Evolutionary conservation across 1,139 yeast genomes (phyloP), one percentile per base, ranked within the genome.

Genomic region (Kodamaea ohmeri): DNA sequence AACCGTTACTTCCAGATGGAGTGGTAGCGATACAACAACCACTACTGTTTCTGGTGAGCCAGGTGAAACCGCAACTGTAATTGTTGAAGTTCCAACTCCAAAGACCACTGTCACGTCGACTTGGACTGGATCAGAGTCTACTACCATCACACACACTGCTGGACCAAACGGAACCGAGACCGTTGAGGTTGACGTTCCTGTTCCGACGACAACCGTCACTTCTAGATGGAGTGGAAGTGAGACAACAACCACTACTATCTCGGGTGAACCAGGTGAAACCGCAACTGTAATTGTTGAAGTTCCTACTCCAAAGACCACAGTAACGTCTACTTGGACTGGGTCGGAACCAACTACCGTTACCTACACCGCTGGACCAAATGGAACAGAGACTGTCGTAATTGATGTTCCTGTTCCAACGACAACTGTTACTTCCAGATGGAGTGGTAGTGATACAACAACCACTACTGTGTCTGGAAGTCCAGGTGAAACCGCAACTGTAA

Each of bases 241-340:
- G 22, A 20, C 22, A 6, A 20, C 22, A 20, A 20, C 22, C 22
- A 20, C 22, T 20, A 20, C 22, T 9, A 9, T 30, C 16, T 14
- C 25, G 3, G 25, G 15, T 12, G 14, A 15, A 26, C 40, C 34
- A 7, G 51, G 40, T 6, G 32, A 39, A 26, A 38, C 44, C 6
- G 40, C 22, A 7, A 42, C 48, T 8, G 47, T 41, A 1, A 18
- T 35, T 11, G 35, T 38, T 16, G 35, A 38, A 24, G 26, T 32
- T 13, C 28, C 28, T 12, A 25, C 28, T 12, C 50, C 40, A 41
- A 44, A 35, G 42, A 47, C 24, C 41, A 50, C 52, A 36, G 35
- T 31, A 38, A 48, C 42, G 37, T 42, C 31, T 34, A 49, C 37
- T 37, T 50, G 36, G 41, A 34, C 39, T 15, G 45, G 42, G 14